phyloP scores from a whole-genome alignment of 768 basidiomycete species.

The Hericium erinaceus region DNA sequence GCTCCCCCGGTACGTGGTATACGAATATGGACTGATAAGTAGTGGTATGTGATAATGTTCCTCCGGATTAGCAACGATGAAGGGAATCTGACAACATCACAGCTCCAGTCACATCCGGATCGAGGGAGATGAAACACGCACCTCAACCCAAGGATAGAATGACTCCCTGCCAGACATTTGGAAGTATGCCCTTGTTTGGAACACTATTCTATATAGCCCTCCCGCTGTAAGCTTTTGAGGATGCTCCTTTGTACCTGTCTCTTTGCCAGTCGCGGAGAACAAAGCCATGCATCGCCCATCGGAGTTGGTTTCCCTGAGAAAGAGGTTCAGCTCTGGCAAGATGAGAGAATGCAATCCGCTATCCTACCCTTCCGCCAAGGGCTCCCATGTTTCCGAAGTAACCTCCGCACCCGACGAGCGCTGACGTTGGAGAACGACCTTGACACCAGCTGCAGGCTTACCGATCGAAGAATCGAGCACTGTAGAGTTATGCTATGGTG shows the following conservation, averaged over 20 bases:
- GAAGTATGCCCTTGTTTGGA: slow-evolving; percentile 80
- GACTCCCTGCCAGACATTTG: slow-evolving; percentile 48
- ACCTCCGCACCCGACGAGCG: slow-evolving; percentile 15
- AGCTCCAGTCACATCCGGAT: background rate
- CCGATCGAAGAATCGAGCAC: slow-evolving; percentile 84
- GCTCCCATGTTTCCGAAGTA: slow-evolving; percentile 32
- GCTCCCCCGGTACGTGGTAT: slow-evolving; percentile 90
- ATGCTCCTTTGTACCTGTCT: slow-evolving; percentile 32
- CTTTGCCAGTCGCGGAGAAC: slow-evolving; percentile 45
- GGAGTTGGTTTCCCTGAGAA: slow-evolving; percentile 55
- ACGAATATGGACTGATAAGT: slow-evolving; percentile 86
- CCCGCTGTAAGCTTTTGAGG: slow-evolving; percentile 38
- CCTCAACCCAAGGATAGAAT: slow-evolving; percentile 92
- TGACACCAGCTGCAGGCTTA: slow-evolving; percentile 61
- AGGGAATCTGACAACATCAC: slow-evolving; percentile 45
- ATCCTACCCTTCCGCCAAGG: slow-evolving; percentile 50
- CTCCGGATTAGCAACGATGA: slow-evolving; percentile 56
- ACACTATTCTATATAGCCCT: slow-evolving; percentile 70
- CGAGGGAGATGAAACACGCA: slow-evolving; percentile 22
- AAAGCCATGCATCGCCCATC: slow-evolving; percentile 83
- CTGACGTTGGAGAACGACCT: slow-evolving; percentile 47
- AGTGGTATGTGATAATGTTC: slow-evolving; percentile 91
- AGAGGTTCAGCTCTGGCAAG: slow-evolving; percentile 5
- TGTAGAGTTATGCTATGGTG: slow-evolving; percentile 20
- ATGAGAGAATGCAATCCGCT: background rate